Conservation (phyloP, 305 asterid genomes). For the Stenogyne calaminthoides region DNA sequence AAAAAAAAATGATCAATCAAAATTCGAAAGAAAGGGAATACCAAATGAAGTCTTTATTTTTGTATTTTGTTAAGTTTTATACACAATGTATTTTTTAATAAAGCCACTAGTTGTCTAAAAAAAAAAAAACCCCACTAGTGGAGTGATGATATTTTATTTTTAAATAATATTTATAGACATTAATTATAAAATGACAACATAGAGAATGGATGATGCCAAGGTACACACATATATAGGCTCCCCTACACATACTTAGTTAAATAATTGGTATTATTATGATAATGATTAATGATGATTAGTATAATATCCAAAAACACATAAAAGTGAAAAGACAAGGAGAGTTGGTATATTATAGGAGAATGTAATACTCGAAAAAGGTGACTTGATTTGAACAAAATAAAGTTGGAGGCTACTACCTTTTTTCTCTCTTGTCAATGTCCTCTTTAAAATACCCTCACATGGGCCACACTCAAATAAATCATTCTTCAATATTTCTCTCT, state of each 20-base stretch:
- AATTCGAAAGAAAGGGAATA: no score
- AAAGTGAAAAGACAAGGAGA: conserved; percentile 37
- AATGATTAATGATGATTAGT: conserved; percentile 46
- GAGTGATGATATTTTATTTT: neutral
- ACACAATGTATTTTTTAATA: no score
- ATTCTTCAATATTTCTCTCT: conserved; percentile 24
- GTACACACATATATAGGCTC: neutral
- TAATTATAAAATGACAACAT: neutral
- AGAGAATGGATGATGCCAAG: neutral
- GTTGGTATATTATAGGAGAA: conserved; percentile 36
- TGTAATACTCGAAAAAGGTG: conserved; percentile 29
- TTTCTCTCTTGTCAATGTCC: conserved; percentile 25
- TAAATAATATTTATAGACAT: neutral
- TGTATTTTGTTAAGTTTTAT: no score
- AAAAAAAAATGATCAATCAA: no score
- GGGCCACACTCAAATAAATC: conserved; percentile 23
- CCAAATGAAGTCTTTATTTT: no score
- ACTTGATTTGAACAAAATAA: conserved; percentile 17
- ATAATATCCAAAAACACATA: conserved; percentile 32
- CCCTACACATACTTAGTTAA: conserved; percentile 5
- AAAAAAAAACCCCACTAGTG: no score
- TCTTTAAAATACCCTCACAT: conserved; percentile 25
- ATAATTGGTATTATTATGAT: conserved; percentile 38
- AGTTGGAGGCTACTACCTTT: conserved; percentile 13
- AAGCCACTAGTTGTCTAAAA: no score